Percentiles rank a stretch among this genome's conserved stretches.
These are phyloP conservation scores for Fusarium caatingaense DNA, from an alignment of 2,329 filamentous ascomycete genomes.

Conservation along the genomic window DNA sequence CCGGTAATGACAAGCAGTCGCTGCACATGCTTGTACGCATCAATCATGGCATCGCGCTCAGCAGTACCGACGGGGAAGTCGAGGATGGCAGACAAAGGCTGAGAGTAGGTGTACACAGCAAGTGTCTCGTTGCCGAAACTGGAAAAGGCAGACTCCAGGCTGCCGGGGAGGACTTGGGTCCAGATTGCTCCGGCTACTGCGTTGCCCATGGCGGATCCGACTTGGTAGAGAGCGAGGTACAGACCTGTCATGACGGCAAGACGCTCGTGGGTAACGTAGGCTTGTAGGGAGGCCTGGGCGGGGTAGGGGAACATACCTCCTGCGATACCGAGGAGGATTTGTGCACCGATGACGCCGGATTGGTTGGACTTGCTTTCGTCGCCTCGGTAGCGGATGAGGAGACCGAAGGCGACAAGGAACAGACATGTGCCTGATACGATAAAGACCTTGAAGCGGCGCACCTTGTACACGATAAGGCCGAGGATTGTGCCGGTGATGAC, in stretches of 20 bases:
- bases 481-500: slow-evolving; percentile 68
- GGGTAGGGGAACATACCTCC: slow-evolving; percentile 71
- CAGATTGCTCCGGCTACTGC: slow-evolving; percentile 71
- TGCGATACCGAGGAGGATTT: slow-evolving; percentile 71
- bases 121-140: slow-evolving; percentile 53
- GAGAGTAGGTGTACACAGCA: slow-evolving; percentile 50
- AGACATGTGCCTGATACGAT: slow-evolving; percentile 69
- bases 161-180: slow-evolving; percentile 65
- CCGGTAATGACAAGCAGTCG: slow-evolving; percentile 60
- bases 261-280: slow-evolving; percentile 59
- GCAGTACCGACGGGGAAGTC: slow-evolving; percentile 56
- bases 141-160: slow-evolving; percentile 55
- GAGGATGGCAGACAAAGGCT: slow-evolving; percentile 52
- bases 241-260: slow-evolving; percentile 73
- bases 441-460: slow-evolving; percentile 72
- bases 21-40: slow-evolving; percentile 60
- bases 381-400: slow-evolving; percentile 73
- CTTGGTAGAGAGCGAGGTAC: slow-evolving; percentile 71
- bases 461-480: slow-evolving; percentile 66
- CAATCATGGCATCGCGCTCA: slow-evolving; percentile 57
- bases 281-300: slow-evolving; percentile 59
- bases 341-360: slow-evolving; percentile 70
- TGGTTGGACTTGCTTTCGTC: slow-evolving; percentile 56
- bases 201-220: slow-evolving; percentile 70
- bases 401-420: slow-evolving; percentile 73